Percentiles rank a stretch among this genome's conserved stretches.
phyloP scores from a whole-genome alignment of 192 early-diverging fungal species.

The Backusella sp. region DNA sequence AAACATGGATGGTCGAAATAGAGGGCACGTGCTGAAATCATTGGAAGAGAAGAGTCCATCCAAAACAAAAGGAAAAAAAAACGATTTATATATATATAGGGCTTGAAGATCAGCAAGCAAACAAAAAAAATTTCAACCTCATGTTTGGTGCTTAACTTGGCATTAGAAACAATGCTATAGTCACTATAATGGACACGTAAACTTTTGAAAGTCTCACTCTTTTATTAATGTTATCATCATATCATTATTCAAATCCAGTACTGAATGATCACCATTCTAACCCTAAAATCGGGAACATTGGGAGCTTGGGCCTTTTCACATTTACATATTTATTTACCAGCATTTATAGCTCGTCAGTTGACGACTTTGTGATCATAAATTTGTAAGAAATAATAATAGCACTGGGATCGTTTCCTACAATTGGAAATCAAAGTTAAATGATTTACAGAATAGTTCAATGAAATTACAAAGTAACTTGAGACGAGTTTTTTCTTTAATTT shows the following conservation, averaged over 20 bases:
- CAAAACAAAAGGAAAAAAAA: not conserved
- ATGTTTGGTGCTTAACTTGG: not conserved
- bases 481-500: not conserved
- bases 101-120: not conserved
- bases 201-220: not conserved
- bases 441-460: not conserved
- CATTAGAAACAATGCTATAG: not conserved
- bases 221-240: not conserved
- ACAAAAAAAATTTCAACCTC: not conserved
- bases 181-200: not conserved
- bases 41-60: not conserved
- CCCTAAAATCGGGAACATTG: not conserved
- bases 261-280: not conserved
- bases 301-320: not conserved
- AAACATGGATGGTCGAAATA: not conserved
- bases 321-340: not conserved
- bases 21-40: not conserved
- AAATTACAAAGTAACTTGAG: not conserved
- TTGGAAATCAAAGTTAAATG: not conserved
- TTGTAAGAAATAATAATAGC: not conserved
- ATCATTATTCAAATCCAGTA: not conserved
- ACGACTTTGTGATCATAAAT: slow-evolving; percentile 1
- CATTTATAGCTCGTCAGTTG: slow-evolving; percentile 3
- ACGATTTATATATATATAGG: not conserved
- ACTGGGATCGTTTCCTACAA: not conserved